phyloP scores from a whole-genome alignment of 2,329 filamentous ascomycete genomes.

The Acephala macrosclerotiorum region DNA sequence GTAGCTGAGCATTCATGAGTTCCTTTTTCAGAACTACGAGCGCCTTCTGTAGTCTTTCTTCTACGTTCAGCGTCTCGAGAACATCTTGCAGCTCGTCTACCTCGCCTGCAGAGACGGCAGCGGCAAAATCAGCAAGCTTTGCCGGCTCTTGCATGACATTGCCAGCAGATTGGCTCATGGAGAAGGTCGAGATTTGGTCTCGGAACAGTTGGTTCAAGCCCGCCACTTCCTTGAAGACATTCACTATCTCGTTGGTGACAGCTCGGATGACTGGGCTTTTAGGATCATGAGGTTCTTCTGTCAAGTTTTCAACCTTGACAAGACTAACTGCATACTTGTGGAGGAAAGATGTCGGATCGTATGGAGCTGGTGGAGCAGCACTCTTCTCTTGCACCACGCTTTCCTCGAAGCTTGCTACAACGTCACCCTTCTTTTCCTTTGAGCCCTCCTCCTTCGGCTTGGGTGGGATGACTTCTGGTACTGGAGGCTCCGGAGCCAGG shows the following conservation, averaged over 20 bases:
- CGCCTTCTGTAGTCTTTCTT: slow-evolving; percentile 90
- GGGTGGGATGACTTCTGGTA: slow-evolving; percentile 65
- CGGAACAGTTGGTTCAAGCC: slow-evolving; percentile 93
- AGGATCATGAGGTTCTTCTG: slow-evolving; percentile 87
- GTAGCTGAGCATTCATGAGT: slow-evolving; percentile 95
- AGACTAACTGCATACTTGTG: slow-evolving; percentile 91
- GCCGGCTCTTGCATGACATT: slow-evolving; percentile 95
- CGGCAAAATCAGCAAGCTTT: slow-evolving; percentile 96
- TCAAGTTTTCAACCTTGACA: slow-evolving; percentile 93
- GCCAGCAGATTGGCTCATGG: slow-evolving; percentile 91
- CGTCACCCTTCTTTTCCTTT: slow-evolving; percentile 83
- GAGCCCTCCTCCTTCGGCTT: slow-evolving; percentile 61
- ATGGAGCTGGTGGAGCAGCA: slow-evolving; percentile 60
- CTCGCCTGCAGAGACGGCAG: slow-evolving; percentile 94
- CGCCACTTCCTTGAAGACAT: slow-evolving; percentile 97
- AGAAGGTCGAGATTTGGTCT: slow-evolving; percentile 97
- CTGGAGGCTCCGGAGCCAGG: slow-evolving; percentile 51
- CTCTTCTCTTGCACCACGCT: slow-evolving; percentile 66
- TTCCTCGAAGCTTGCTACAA: slow-evolving; percentile 97
- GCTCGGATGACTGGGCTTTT: slow-evolving; percentile 90
- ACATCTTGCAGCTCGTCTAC: slow-evolving; percentile 92
- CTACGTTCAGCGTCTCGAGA: slow-evolving; percentile 85
- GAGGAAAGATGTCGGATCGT: slow-evolving; percentile 90
- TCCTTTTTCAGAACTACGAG: slow-evolving; percentile 96
- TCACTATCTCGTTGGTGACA: slow-evolving; percentile 96